A percentile compares a stretch with the other conserved stretches of the same genome.
Evolutionary conservation across 2,329 filamentous ascomycete species (phyloP).

Genomic region (Epichloe hybrida): DNA sequence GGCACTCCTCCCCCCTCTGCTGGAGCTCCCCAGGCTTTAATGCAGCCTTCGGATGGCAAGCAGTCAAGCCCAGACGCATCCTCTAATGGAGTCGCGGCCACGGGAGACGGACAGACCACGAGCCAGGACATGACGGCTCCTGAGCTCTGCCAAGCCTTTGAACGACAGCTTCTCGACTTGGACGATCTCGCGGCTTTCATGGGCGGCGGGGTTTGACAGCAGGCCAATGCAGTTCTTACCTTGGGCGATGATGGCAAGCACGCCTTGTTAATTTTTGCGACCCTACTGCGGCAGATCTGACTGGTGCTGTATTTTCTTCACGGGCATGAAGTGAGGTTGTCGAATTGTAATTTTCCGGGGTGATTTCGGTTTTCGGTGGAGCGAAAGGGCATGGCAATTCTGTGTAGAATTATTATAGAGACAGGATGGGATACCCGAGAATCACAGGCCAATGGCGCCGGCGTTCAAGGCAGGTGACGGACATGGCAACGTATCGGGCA

Average conservation of each 20-base stretch:
- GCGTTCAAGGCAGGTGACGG: constrained; percentile 2
- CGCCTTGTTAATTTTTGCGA: no score
- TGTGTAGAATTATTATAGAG: constrained; percentile 2
- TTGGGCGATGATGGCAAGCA: no score
- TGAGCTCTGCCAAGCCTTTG: constrained; percentile 45
- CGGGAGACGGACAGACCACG: constrained; percentile 20
- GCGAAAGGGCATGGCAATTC: background rate
- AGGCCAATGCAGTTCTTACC: background rate
- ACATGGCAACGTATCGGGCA: background rate
- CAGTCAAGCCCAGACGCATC: constrained; percentile 20
- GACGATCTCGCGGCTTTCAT: constrained; percentile 50
- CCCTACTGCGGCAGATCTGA: no score
- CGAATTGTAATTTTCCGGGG: background rate
- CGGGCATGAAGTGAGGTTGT: background rate
- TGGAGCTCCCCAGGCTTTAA: constrained; percentile 11
- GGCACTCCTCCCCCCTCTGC: constrained; percentile 23
- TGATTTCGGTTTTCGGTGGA: background rate
- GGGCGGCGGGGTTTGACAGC: constrained; percentile 42
- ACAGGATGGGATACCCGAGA: constrained; percentile 1
- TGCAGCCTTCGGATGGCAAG: constrained; percentile 21
- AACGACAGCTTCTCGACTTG: constrained; percentile 45
- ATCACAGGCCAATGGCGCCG: background rate
- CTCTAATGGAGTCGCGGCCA: constrained; percentile 18
- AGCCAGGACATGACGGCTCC: constrained; percentile 43
- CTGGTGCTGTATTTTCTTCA: background rate